These are phyloP conservation scores for Begonia fuchsioides DNA, from an alignment of 306 rosid genomes.

Conservation along the genomic window DNA sequence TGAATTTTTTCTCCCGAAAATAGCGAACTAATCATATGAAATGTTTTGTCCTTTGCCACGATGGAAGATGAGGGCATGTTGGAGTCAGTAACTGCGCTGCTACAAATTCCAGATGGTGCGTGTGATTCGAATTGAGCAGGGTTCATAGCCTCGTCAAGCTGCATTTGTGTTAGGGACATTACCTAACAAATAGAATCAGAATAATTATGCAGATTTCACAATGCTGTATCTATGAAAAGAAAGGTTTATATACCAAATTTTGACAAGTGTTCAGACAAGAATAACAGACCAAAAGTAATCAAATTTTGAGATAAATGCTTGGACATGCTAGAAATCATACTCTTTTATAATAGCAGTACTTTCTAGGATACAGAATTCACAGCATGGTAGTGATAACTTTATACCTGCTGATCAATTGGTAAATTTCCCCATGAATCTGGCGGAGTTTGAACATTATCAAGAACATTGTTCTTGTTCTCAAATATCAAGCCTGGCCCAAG, in stretches of 20 bases:
- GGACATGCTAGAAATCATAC: neutral
- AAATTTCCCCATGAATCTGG: slow-evolving; percentile 53
- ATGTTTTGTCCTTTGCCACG: slow-evolving; percentile 52
- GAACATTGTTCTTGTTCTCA: slow-evolving; percentile 56
- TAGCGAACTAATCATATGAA: slow-evolving; percentile 58
- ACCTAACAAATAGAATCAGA: slow-evolving; percentile 35
- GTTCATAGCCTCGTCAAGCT: slow-evolving; percentile 93
- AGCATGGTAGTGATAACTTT: neutral
- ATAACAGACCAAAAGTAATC: neutral
- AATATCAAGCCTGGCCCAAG: slow-evolving; percentile 29
- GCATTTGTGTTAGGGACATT: slow-evolving; percentile 78
- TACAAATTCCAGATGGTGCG: slow-evolving; percentile 41
- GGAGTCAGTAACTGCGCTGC: slow-evolving; percentile 35
- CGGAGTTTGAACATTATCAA: slow-evolving; percentile 48
- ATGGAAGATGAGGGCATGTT: slow-evolving; percentile 57
- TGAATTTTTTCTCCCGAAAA: slow-evolving; percentile 99
- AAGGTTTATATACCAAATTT: too few relatives aligned
- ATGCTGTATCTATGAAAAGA: too few relatives aligned
- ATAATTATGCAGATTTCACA: neutral
- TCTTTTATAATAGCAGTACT: neutral
- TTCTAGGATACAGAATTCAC: too few relatives aligned
- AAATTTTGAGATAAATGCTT: neutral
- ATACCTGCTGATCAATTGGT: slow-evolving; percentile 77
- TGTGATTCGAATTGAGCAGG: slow-evolving; percentile 68
- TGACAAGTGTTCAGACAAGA: too few relatives aligned